Base-by-base conservation (phyloP, 179 eudicot genomes). In the Pouteria campechiana region DNA sequence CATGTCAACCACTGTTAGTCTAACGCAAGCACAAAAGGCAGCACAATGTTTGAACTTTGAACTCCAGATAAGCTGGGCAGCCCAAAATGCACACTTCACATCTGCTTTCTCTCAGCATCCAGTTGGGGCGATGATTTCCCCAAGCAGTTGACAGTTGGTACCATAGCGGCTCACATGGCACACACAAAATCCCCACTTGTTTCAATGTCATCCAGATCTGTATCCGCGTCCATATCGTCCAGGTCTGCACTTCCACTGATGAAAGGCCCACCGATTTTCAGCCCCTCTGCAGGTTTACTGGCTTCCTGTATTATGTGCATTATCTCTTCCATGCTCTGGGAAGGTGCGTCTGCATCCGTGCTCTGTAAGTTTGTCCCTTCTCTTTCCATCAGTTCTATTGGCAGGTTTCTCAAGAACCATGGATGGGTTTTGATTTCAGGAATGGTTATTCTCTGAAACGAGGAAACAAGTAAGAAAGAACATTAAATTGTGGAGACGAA, bases 351-450 rank as follows among this genome's bases (percentile, higher is more conserved):
- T 14, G 58, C 39, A 29, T 67, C 82, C 25, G 9, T 46, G 20
- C 24, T 44, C n/a, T 32, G 18, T 36, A 44, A 21, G 25, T 10
- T 25, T 25, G 56, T 37, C 36, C 58, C 72, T 20, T 72, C 83
- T 4, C 71, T 79, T 55, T 75, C 81, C 58, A 41, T 59, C 17
- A 78, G 61, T 19, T 78, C 95, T 25, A 43, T 15, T 0, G 85
- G 82, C 46, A 81, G 57, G 72, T 81, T 76, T 63, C 54, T 85
- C 45, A 75, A 35, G 47, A 78, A 81, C 93, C 93, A 81, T 0
- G 76, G 71, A 38, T 84, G 83, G 57, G 38, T 75, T 46, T 75
- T 68, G 9, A 85, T 81, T 46, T 85, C 88, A 1, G 75, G 68
- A 17, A 85, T 85, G 6, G 80, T 78, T 25, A 78, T 75, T 53